Base-by-base conservation (phyloP, 257 asterid species). In the Solanum okadae region DNA sequence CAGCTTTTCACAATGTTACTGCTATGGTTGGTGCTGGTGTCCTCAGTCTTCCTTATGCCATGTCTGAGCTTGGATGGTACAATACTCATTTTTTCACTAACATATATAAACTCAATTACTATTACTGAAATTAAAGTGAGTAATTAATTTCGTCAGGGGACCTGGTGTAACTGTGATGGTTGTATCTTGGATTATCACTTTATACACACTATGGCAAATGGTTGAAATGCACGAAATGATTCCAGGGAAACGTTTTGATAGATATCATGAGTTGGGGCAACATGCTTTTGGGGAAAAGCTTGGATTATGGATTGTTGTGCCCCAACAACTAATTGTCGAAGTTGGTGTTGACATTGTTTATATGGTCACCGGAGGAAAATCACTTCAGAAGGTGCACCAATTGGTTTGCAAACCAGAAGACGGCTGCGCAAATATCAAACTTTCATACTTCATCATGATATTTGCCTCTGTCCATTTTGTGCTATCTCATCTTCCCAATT, bases 211-310 rank as follows among this genome's bases (percentile, higher is more conserved):
- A 40, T 96, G 99, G 99, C 99, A 96, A 89, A 96, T 96, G 99
- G 99, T 96, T 29, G 98, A 96, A 76, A 96, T 96, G 99, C 99
- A 96, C 15, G 99, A 96, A 83, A 95, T 95, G 98, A 98, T 95
- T 12, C 98, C 98, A 0, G 99, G 99, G 3, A 96, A 93, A 89
- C 96, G 99, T 71, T 94, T 96, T 77, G 98, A 96, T 87, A 89
- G 99, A 89, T 96, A 96, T 87, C 99, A 96, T 7, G 99, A 95
- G 89, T 93, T 96, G 7, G 99, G 98, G 0, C 98, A 96, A 89
- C 94, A 96, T 56, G 99, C 98, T 25, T 96, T 96, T 49, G 99
- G 99, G 0, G 98, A 96, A 23, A 96, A 95, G 49, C 99, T 95
- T 5, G 99, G 99, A 0, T 91, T 96, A 13, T 96, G 94, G 91